phyloP scores from a whole-genome alignment of 1,139 yeast genomes.

The Kluyveromyces sp. region DNA sequence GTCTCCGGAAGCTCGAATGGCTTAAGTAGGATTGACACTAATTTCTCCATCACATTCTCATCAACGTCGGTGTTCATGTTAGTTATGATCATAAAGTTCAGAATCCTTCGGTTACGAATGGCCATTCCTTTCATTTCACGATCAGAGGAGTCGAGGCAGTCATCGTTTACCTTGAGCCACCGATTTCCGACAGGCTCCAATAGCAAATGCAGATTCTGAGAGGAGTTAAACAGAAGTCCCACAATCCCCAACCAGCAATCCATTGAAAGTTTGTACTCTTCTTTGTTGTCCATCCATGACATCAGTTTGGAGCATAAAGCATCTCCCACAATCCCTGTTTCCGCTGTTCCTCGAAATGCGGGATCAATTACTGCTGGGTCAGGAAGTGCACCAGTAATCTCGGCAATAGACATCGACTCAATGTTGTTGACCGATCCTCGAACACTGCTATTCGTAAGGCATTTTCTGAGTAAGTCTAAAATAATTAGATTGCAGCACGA shows the following conservation, averaged over 20 bases:
- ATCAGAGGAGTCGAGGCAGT: conserved; percentile 14
- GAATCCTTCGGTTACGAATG: conserved; percentile 26
- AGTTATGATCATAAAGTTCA: conserved; percentile 19
- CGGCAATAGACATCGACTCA: background rate
- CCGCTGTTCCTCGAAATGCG: background rate
- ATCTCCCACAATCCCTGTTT: conserved; percentile 14
- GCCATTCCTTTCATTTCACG: conserved; percentile 16
- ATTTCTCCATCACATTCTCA: background rate
- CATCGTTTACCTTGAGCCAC: conserved; percentile 23
- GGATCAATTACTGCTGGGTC: background rate
- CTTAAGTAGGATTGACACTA: conserved; percentile 2
- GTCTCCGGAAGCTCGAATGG: conserved; percentile 3
- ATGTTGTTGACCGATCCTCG: background rate
- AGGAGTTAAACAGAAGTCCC: conserved; percentile 23
- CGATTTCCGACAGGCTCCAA: conserved; percentile 8
- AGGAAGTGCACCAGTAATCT: background rate
- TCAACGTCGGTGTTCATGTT: conserved; percentile 9
- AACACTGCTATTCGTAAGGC: conserved; percentile 10
- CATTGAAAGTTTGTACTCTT: conserved; percentile 24
- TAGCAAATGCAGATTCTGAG: conserved; percentile 10
- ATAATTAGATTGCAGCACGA: conserved; percentile 19
- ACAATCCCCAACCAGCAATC: conserved; percentile 28
- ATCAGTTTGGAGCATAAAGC: conserved; percentile 16
- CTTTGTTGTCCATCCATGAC: conserved; percentile 14
- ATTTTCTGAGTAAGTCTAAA: conserved; percentile 23